These are phyloP conservation scores for Irpex rosettiformis DNA, from an alignment of 1,284 basidiomycete genomes.

Conservation along the genomic window DNA sequence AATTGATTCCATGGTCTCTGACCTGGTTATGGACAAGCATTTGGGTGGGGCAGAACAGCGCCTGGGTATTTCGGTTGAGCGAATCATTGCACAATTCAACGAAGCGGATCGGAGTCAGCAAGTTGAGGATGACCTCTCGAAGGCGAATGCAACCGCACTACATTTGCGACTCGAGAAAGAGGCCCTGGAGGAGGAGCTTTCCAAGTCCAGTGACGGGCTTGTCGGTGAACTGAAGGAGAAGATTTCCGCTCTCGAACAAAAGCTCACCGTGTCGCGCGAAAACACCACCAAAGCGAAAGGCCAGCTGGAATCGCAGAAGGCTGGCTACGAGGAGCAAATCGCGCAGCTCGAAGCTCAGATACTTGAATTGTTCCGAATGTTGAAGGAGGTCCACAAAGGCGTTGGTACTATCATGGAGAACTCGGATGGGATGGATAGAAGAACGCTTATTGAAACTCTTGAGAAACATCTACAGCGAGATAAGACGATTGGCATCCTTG, in stretches of 20 bases:
- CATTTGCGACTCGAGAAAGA: constrained; percentile 73
- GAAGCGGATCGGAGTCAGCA: constrained; percentile 85
- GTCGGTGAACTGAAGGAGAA: constrained; percentile 81
- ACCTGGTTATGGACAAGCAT: constrained; percentile 92
- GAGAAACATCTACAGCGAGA: constrained; percentile 82
- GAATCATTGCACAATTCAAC: constrained; percentile 87
- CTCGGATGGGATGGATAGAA: constrained; percentile 69
- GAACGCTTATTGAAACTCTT: constrained; percentile 76
- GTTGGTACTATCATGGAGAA: constrained; percentile 72
- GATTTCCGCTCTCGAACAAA: constrained; percentile 74
- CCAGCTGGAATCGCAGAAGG: constrained; percentile 79
- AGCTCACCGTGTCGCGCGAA: constrained; percentile 75
- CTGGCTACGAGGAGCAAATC: constrained; percentile 84
- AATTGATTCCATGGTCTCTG: constrained; percentile 89
- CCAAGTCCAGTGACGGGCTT: constrained; percentile 78
- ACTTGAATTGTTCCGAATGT: constrained; percentile 90
- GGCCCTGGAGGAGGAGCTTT: constrained; percentile 76
- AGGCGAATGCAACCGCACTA: constrained; percentile 61
- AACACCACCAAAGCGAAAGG: constrained; percentile 73
- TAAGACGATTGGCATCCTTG: constrained; percentile 84
- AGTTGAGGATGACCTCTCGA: constrained; percentile 76
- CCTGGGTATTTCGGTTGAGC: constrained; percentile 87
- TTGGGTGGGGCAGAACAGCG: constrained; percentile 82
- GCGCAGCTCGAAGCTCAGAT: constrained; percentile 90
- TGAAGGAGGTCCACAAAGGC: constrained; percentile 78